Conservation (phyloP, 2,329 filamentous ascomycete species). For the Colletotrichum chrysophilum region DNA sequence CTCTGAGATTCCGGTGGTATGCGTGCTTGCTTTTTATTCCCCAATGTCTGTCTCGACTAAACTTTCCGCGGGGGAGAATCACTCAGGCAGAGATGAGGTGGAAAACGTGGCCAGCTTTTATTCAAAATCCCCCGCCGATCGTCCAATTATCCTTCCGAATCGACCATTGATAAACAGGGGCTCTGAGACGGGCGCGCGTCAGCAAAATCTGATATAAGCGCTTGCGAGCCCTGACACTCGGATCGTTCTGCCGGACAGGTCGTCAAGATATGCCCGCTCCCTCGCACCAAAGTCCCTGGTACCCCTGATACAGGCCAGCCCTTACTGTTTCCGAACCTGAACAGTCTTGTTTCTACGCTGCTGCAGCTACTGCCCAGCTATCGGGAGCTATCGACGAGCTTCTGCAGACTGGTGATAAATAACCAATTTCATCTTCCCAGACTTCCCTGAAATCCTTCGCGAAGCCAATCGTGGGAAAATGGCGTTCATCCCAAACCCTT, state of each 20-base stretch:
- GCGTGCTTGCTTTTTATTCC: background rate
- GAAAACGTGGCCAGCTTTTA: background rate
- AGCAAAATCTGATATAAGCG: background rate
- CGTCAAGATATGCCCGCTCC: background rate
- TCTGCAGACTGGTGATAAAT: too few relatives aligned
- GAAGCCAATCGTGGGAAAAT: background rate
- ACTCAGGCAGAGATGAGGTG: background rate
- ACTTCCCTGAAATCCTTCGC: background rate
- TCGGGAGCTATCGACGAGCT: too few relatives aligned
- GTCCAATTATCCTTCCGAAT: background rate
- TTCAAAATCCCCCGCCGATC: background rate
- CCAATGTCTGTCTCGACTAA: background rate
- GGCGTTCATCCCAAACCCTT: background rate
- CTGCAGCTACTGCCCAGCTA: too few relatives aligned
- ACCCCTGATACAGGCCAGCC: background rate
- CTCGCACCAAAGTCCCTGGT: background rate
- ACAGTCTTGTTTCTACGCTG: rapidly evolving
- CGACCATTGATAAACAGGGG: background rate
- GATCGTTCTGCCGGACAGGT: background rate
- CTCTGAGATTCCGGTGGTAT: background rate
- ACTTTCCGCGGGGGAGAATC: rapidly evolving
- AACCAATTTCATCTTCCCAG: too few relatives aligned
- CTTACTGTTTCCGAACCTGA: background rate
- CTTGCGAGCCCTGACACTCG: background rate
- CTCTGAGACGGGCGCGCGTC: background rate